A percentile compares a stretch with the other conserved stretches of the same genome.
These are phyloP conservation scores for Aureobasidium leucospermi DNA, from an alignment of 2,329 filamentous ascomycete species.

Conservation along the genomic window DNA sequence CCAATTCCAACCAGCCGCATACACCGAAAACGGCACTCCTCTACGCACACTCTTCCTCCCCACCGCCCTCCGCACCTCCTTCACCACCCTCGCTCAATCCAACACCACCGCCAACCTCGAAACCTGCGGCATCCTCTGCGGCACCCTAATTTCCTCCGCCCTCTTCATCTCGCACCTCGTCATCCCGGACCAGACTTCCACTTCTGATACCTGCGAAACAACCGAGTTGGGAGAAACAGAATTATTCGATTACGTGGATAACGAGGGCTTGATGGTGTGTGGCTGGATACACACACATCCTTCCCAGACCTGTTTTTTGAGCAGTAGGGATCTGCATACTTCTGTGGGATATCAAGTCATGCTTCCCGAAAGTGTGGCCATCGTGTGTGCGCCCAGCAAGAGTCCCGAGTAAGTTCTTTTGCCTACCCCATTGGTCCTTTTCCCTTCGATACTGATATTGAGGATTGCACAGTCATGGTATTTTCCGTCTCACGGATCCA, in stretches of 20 bases:
- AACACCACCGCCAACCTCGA: conserved; percentile 82
- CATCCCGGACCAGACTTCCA: conserved; percentile 84
- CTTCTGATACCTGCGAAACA: conserved; percentile 90
- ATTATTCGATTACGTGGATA: conserved; percentile 83
- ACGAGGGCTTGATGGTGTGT: conserved; percentile 73
- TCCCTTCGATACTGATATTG: not conserved
- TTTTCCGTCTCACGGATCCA: conserved; percentile 88
- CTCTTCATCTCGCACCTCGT: conserved; percentile 84
- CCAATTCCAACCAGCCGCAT: conserved; percentile 77
- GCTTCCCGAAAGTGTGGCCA: conserved; percentile 92
- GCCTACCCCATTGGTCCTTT: not conserved
- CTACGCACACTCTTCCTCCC: conserved; percentile 86
- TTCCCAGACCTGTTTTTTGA: conserved; percentile 96
- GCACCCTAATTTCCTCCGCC: conserved; percentile 84
- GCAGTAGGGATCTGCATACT: conserved; percentile 85
- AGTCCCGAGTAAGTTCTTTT: conserved; percentile 57
- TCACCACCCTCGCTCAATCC: conserved; percentile 63
- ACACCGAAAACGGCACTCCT: conserved; percentile 81
- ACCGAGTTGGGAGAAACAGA: conserved; percentile 64
- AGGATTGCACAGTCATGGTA: conserved; percentile 60
- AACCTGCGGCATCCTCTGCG: conserved; percentile 91
- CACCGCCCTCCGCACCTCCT: conserved; percentile 61
- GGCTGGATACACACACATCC: conserved; percentile 99
- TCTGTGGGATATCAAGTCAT: conserved; percentile 92
- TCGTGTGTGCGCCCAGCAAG: conserved; percentile 85